Base-by-base conservation (phyloP, 768 basidiomycete genomes). In the Boletus rex-veris region DNA sequence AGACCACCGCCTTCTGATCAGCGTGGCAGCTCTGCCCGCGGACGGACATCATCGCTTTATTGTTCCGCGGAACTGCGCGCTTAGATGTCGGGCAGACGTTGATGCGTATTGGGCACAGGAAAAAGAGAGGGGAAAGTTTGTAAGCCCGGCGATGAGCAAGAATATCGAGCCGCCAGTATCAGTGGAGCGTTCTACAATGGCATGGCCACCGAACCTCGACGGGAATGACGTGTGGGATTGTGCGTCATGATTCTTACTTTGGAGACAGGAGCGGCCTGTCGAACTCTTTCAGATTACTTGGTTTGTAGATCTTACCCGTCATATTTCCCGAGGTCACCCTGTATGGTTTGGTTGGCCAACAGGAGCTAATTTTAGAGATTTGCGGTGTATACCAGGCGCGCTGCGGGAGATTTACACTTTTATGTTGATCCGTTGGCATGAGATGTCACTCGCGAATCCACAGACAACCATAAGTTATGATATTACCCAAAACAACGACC, bases 161-260 rank as follows among this genome's bases (percentile, higher is more conserved):
- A 38, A 55, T 15, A 50, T 55, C 48, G 58, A 56, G 35, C 42
- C 48, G 65, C 69, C 74, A 38, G 69, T 76, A 16, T 80, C 78
- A 52, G 74, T 73, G 54, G 77, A 78, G 68, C 76, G 78, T 42
- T 80, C 74, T 48, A 78, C 78, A 39, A 73, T 51, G 18, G 37
- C 48, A 37, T 69, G 69, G 71, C 53, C 55, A 49, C 59, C 63
- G 55, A 48, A 57, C 26, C 54, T 59, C 45, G 60, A 65, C 59
- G 69, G 58, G 59, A 46, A 63, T 58, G 51, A 45, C 4, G 54
- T 60, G 54, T 63, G 63, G 55, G 58, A 62, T 48, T 40, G 26
- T 42, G 33, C 30, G 36, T 48, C 44, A 50, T 61, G n/a, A 51
- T 53, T 42, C 55, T 51, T 52, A 45, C 52, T 55, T 61, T 19